Conservation (phyloP, 257 asterid species). For the Apocynum venetum region DNA sequence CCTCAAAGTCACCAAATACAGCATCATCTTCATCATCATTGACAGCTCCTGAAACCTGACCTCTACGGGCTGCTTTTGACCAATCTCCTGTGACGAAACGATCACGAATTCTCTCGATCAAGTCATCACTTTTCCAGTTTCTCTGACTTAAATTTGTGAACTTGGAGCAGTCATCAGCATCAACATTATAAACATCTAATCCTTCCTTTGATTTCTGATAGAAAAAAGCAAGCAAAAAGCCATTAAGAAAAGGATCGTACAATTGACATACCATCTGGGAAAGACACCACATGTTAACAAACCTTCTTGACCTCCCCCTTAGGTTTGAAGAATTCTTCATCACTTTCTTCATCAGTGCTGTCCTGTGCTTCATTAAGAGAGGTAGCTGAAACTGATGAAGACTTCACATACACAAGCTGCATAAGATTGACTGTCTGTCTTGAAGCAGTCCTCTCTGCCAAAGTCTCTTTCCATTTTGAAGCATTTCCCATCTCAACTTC, state of each 20-base stretch:
- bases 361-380: conserved; percentile 28
- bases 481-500: conserved; percentile 64
- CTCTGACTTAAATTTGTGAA: conserved; percentile 34
- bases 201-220: conserved; percentile 53
- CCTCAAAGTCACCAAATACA: conserved; percentile 84
- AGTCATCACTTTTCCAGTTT: conserved; percentile 54
- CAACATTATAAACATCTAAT: conserved; percentile 36
- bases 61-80: conserved; percentile 75
- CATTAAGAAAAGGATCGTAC: neutral
- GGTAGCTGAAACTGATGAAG: conserved; percentile 38
- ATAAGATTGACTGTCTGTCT: conserved; percentile 59
- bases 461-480: conserved; percentile 80
- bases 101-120: conserved; percentile 61
- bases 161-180: conserved; percentile 80
- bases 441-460: conserved; percentile 62
- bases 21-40: conserved; percentile 41
- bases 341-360: conserved; percentile 50
- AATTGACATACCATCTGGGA: neutral
- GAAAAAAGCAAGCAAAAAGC: conserved; percentile 10
- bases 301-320: conserved; percentile 92
- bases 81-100: conserved; percentile 92
- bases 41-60: conserved; percentile 37
- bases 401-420: conserved; percentile 84
- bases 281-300: conserved; percentile 9
- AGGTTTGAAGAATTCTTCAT: conserved; percentile 73